phyloP scores from a whole-genome alignment of 1,284 basidiomycete genomes.

The Apiotrichum brassicae region DNA sequence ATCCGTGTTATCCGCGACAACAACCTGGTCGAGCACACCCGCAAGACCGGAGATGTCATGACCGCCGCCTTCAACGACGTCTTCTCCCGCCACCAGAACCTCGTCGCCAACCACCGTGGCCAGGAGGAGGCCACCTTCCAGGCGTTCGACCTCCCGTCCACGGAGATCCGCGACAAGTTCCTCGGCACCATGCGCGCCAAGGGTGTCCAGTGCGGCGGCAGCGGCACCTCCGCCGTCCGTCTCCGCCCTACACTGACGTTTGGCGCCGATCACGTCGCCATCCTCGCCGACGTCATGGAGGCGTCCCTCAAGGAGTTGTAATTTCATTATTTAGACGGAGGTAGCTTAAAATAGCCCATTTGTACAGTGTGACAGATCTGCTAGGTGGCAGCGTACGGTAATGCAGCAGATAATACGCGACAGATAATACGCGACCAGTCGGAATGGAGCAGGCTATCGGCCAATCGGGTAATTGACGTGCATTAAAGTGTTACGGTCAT shows the following conservation, averaged over 20 bases:
- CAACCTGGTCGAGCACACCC: constrained; percentile 44
- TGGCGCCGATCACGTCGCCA: constrained; percentile 47
- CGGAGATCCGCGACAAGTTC: constrained; percentile 47
- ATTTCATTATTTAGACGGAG: background rate
- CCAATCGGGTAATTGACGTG: too few relatives aligned
- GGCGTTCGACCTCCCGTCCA: constrained; percentile 48
- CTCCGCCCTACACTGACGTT: constrained; percentile 53
- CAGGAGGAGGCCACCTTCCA: constrained; percentile 52
- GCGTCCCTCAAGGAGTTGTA: constrained; percentile 32
- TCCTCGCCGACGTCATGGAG: constrained; percentile 44
- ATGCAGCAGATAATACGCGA: too few relatives aligned
- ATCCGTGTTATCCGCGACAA: constrained; percentile 49
- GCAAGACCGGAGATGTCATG: constrained; percentile 42
- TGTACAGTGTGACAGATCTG: too few relatives aligned
- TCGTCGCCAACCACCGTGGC: constrained; percentile 48
- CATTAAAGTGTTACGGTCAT: too few relatives aligned
- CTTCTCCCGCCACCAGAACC: constrained; percentile 19
- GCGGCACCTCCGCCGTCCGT: constrained; percentile 46
- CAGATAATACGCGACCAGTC: too few relatives aligned
- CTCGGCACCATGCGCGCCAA: constrained; percentile 46
- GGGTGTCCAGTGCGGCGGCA: constrained; percentile 45
- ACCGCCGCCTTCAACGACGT: constrained; percentile 39
- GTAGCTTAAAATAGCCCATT: too few relatives aligned
- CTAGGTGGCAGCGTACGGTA: too few relatives aligned
- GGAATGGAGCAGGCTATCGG: too few relatives aligned